Conservation (phyloP, 352 stramenopile genomes). For the Globisporangium iwayamae region DNA sequence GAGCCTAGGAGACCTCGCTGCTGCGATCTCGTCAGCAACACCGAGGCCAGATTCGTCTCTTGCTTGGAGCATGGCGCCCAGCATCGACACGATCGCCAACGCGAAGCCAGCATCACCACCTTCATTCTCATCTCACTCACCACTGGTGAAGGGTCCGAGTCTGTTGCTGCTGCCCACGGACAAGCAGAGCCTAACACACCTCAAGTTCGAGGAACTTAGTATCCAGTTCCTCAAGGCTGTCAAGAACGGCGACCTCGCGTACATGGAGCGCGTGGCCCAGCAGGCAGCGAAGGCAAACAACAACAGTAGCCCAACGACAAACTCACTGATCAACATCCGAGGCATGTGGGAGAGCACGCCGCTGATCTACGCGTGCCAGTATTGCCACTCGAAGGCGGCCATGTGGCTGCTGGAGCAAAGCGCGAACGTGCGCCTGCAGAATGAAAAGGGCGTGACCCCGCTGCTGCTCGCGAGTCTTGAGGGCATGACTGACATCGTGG, state of each 20-base stretch:
- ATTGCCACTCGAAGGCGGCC: conserved; percentile 46
- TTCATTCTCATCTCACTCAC: neutral
- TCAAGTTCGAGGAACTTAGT: conserved; percentile 41
- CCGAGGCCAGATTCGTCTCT: neutral
- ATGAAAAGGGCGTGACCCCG: conserved; percentile 70
- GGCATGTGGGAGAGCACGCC: conserved; percentile 86
- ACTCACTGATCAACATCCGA: conserved; percentile 48
- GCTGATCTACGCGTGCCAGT: conserved; percentile 73
- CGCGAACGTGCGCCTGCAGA: conserved; percentile 39
- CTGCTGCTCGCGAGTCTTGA: conserved; percentile 72
- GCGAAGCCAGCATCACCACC: neutral
- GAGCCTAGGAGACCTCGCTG: neutral
- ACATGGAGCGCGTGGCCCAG: conserved; percentile 25
- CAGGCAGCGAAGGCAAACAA: conserved; percentile 8
- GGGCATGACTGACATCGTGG: conserved; percentile 42
- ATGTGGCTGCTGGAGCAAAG: conserved; percentile 51
- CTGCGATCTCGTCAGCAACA: neutral
- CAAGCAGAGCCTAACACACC: conserved; percentile 15
- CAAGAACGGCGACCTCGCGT: conserved; percentile 46
- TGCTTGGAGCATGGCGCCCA: conserved; percentile 7
- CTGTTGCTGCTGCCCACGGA: conserved; percentile 3
- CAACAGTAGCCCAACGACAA: neutral
- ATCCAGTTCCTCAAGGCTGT: conserved; percentile 68
- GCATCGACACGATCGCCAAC: conserved; percentile 8
- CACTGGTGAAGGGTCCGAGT: conserved; percentile 2